Evolutionary conservation across 441 rosid genomes (phyloP).

Genomic region (Corymbia calophylla): DNA sequence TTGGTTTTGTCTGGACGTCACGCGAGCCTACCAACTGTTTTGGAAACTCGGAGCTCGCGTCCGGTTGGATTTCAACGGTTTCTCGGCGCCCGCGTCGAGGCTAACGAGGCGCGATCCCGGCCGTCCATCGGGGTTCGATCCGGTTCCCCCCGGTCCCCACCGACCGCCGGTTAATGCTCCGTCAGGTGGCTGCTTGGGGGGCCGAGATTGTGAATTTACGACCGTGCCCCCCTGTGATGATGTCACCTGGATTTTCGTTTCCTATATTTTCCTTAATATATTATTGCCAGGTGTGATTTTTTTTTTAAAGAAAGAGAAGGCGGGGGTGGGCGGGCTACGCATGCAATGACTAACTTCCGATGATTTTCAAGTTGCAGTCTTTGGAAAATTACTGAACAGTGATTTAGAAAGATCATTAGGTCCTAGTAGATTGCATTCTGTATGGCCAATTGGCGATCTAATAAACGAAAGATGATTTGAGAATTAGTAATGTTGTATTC

Average conservation of each 20-base stretch:
- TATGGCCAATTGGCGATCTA: too few species aligned
- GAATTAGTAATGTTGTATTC: too few species aligned
- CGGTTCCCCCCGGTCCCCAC: not conserved
- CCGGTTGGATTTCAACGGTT: not conserved
- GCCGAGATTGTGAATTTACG: not conserved
- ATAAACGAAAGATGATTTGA: too few species aligned
- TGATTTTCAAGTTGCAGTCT: not conserved
- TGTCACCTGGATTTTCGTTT: not conserved
- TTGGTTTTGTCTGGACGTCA: not conserved
- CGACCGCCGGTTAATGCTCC: not conserved
- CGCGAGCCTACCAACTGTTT: not conserved
- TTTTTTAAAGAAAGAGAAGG: fast-evolving
- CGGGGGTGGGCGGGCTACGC: not conserved
- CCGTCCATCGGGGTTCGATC: not conserved
- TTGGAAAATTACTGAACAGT: too few species aligned
- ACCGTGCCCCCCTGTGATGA: not conserved
- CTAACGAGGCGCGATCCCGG: not conserved
- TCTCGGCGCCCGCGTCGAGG: not conserved
- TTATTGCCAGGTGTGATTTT: not conserved
- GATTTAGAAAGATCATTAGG: too few species aligned
- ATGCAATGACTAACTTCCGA: not conserved
- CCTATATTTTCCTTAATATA: not conserved
- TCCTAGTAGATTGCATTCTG: too few species aligned
- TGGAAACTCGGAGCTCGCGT: not conserved
- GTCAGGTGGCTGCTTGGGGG: not conserved